Base-by-base conservation (phyloP, 1,284 basidiomycete genomes). In the Ganoderma boninense region DNA sequence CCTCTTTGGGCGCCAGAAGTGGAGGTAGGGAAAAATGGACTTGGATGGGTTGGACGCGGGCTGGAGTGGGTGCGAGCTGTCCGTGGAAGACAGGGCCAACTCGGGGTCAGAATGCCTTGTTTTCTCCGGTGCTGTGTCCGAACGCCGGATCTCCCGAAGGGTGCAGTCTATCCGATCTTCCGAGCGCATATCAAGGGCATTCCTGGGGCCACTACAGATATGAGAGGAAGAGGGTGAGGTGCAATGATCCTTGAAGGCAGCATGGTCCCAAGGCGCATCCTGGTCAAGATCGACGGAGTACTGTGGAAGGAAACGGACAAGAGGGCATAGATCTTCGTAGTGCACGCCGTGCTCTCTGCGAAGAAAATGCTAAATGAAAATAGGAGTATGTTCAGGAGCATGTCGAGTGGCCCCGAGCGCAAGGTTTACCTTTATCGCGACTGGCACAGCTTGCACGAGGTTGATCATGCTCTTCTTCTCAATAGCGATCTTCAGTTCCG, bases 391-490 rank as follows among this genome's bases (percentile, higher is more conserved):
- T 62, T 64, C 46, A 57, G 32, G 3, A 32, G 29, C n/a, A 40
- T 59, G n/a, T 29, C 29, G 52, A 20, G 14, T 38, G 49, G 38
- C 26, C 38, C n/a, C 13, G 26, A 20, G 10, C 57, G 23, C 3
- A 16, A 1, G 18, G 3, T n/a, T 13, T 73, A 88, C 87, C 84
- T 91, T 91, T 49, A 90, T 85, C 8, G 90, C 80, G 5, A 90
- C 89, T 6, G 88, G 84, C 74, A 87, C 92, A 1, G 88, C 92
- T 79, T 92, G 87, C 35, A 92, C 80, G 70, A 94, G 81, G 78
- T 92, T 91, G 69, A 93, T 86, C 85, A 93, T 90, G 11, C 89
- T 89, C 80, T 90, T 91, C 81, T 93, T 93, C 81, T 94, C 92
- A 44, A 93, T 87, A 1, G 88, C 80, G 32, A 85, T 84, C 75